Base-by-base conservation (phyloP, 2,329 filamentous ascomycete species). In the Geosmithia morbida region DNA sequence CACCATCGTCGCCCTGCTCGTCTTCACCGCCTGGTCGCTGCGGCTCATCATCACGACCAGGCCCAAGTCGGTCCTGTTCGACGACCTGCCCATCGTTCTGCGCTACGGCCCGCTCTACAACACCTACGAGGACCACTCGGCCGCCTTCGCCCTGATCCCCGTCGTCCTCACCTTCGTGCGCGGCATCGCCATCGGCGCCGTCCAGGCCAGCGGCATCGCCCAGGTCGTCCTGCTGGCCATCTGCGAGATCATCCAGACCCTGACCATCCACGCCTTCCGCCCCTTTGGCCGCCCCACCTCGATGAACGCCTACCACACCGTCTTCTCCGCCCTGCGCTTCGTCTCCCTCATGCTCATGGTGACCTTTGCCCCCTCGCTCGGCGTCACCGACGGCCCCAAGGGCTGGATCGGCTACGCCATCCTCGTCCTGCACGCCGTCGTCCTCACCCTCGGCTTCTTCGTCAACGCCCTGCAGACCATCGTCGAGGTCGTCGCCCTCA, bases 341-440 rank as follows among this genome's bases (percentile, higher is more conserved):
- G 66, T 86, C 44, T 83, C 83, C 0, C 75, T 88, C 44, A 68
- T 90, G 48, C 67, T 90, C 48, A 87, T 85, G 70, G 77, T 88
- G 33, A 72, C 89, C 1, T 98, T 98, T 61, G 79, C 89, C 13
- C 87, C 90, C 1, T 83, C 84, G 1, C 72, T 98, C 2, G 82
- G 80, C 19, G 81, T 96, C 5, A 76, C 77, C 0, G 83, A 94
- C 57, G 79, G 83, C 0, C 70, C 85, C 1, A 94, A 89, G 61
- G 88, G 89, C 4, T 98, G 92, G 92, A 85, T 97, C 54, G 92
- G 89, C 39, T 98, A 98, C 61, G 79, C 83, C 22, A 94, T 97
- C 48, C 70, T 98, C 44, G 64, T 94, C 26, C 76, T 96, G 37
- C 92, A 98, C 59, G 89, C 78, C 3, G 75, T 83, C 51, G 87